phyloP scores from a whole-genome alignment of 192 early-diverging fungal species.

The Coemansia sp. region DNA sequence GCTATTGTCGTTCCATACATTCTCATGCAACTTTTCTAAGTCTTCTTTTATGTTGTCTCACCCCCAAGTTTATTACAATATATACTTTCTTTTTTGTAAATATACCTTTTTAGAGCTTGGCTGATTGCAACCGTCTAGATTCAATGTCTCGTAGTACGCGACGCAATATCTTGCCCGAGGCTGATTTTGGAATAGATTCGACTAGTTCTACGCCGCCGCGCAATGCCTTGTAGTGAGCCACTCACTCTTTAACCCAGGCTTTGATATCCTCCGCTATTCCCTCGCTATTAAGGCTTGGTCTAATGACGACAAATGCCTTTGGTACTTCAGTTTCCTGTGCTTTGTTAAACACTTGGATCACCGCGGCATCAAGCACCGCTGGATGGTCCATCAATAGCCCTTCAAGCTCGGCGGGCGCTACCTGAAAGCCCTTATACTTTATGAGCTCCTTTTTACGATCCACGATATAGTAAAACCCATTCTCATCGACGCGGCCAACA shows the following conservation, averaged over 20 bases:
- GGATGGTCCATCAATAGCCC: slow-evolving; percentile 72
- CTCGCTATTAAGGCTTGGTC: slow-evolving; percentile 37
- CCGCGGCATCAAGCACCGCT: slow-evolving; percentile 67
- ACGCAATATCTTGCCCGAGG: slow-evolving; percentile 83
- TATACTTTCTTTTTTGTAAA: neutral
- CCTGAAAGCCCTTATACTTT: slow-evolving; percentile 88
- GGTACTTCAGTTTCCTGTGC: slow-evolving; percentile 72
- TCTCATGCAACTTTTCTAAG: slow-evolving; percentile 3
- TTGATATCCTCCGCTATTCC: slow-evolving; percentile 40
- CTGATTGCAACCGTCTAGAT: slow-evolving; percentile 7
- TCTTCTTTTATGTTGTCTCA: neutral
- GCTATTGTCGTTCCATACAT: neutral
- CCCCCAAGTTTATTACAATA: neutral
- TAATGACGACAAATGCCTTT: slow-evolving; percentile 76
- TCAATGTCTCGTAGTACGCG: slow-evolving; percentile 59
- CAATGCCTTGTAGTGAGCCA: slow-evolving; percentile 76
- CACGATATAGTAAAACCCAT: slow-evolving; percentile 65
- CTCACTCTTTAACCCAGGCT: slow-evolving; percentile 63
- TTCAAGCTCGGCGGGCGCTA: slow-evolving; percentile 90
- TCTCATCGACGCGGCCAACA: slow-evolving; percentile 67
- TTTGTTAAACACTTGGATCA: slow-evolving; percentile 65
- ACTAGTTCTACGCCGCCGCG: slow-evolving; percentile 76
- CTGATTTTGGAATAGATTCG: slow-evolving; percentile 72
- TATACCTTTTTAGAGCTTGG: slow-evolving; percentile 23
- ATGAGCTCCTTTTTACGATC: slow-evolving; percentile 91